Evolutionary conservation across 768 basidiomycete species (phyloP), one percentile per base, ranked within the genome.

Genomic region (Lactarius trivialis): DNA sequence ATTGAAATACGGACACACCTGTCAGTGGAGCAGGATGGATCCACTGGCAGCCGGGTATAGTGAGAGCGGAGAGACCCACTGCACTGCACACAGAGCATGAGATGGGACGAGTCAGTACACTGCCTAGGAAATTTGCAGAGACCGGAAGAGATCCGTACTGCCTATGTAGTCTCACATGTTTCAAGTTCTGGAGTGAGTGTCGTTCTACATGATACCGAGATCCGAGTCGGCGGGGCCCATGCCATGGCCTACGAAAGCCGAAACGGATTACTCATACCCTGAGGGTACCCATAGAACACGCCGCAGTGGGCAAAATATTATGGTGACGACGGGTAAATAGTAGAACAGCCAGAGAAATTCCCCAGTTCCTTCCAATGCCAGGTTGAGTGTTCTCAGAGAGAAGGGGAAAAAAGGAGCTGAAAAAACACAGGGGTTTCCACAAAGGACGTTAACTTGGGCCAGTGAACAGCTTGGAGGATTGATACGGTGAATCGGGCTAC

Each of bases 61-160:
- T 32, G 60, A 55, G 3, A 67, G 57, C 61, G 61, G 66, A 21
- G 65, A 60, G 33, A 51, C 28, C 60, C 60, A 67, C n/a, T 67
- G 64, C 11, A n/a, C 62, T 57, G 63, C 55, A 28, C 33, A 49
- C 4, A 43, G 50, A 56, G 41, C 58, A 60, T 17, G 4, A 45
- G 11, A 21, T 24, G 11, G 53, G 50, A 32, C 55, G 58, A 55
- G 58, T 37, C 51, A 41, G 53, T 39, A 30, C 36, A 45, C 26
- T 21, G 45, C 50, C 43, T 48, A 34, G 21, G 11, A 53, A 36
- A 53, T 3, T 49, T 11, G 26, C 51, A 39, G 58, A 41, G 52
- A 63, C 65, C 61, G 58, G 61, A 21, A 67, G 54, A n/a, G 41
- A 58, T 49, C 55, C 45, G 50, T 55, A 53, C 65, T 39, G 33